Conservation (phyloP, 805 yeast species). For the Wickerhamomyces pijperi region DNA sequence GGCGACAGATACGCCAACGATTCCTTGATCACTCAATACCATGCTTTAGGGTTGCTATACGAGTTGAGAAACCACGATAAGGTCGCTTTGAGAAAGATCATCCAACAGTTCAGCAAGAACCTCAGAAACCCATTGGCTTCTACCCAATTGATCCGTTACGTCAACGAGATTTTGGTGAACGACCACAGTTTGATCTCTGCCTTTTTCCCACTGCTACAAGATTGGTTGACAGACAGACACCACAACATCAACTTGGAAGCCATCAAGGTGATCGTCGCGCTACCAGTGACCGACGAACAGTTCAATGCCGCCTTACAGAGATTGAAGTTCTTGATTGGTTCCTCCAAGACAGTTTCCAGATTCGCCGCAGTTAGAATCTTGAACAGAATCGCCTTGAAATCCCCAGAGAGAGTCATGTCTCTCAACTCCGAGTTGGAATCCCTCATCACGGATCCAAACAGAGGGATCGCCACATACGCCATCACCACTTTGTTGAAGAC, state of each 20-base stretch:
- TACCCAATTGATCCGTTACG: conserved; percentile 75
- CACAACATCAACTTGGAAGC: conserved; percentile 92
- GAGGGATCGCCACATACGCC: conserved; percentile 92
- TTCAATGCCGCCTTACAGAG: conserved; percentile 61
- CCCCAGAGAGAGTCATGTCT: conserved; percentile 67
- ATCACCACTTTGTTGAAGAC: conserved; percentile 93
- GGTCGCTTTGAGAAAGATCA: conserved; percentile 86
- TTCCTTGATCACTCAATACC: conserved; percentile 84
- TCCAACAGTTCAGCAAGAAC: conserved; percentile 59
- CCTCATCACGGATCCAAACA: conserved; percentile 77
- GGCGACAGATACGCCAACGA: conserved; percentile 46
- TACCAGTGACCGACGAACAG: conserved; percentile 46
- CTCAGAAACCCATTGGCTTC: conserved; percentile 76
- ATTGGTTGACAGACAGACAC: conserved; percentile 67
- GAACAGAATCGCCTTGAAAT: conserved; percentile 71
- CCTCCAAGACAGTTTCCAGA: conserved; percentile 81
- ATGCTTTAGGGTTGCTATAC: conserved; percentile 85
- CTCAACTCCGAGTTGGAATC: conserved; percentile 82
- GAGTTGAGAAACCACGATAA: conserved; percentile 83
- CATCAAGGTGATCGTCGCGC: conserved; percentile 40
- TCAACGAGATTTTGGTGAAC: conserved; percentile 59
- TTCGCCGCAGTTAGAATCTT: conserved; percentile 90
- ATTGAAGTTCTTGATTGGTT: conserved; percentile 67
- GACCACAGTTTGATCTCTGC: conserved; percentile 51
- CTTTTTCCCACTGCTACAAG: conserved; percentile 53